phyloP scores from a whole-genome alignment of 139 green algal genomes.

The Micromonas commoda region DNA sequence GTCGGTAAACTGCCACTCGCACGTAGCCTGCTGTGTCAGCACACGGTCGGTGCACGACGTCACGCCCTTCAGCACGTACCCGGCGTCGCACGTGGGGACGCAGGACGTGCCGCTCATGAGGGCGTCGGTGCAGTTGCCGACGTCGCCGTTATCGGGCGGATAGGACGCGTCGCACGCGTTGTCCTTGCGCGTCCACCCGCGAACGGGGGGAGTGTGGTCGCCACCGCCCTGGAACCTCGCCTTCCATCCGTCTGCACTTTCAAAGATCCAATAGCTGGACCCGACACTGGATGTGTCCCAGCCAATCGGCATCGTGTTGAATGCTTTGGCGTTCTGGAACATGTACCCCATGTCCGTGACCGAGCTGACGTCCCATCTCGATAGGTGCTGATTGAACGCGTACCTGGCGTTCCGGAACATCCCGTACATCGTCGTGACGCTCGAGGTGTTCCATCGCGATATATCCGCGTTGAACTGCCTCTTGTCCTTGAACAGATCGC shows the following conservation, averaged over 20 bases:
- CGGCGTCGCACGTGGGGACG: slow-evolving; percentile 3
- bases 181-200: too few relatives aligned
- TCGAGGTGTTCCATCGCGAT: too few relatives aligned
- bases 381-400: slow-evolving; percentile 21
- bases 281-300: slow-evolving; percentile 23
- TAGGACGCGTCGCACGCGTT: too few relatives aligned
- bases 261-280: slow-evolving; percentile 28
- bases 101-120: not conserved
- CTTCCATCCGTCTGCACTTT: too few relatives aligned
- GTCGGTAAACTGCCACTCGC: too few relatives aligned
- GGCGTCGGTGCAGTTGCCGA: not conserved
- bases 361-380: not conserved
- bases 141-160: not conserved
- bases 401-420: slow-evolving; percentile 29
- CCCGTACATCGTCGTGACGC: slow-evolving; percentile 14
- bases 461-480: too few relatives aligned
- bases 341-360: slow-evolving; percentile 31
- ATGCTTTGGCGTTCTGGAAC: slow-evolving; percentile 17
- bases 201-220: too few relatives aligned
- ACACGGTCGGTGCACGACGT: not conserved
- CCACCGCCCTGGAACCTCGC: too few relatives aligned
- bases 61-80: not conserved
- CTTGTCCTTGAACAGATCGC: too few relatives aligned
- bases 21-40: too few relatives aligned
- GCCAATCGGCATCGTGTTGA: slow-evolving; percentile 12